These are phyloP conservation scores for Phaseolus coccineus DNA, from an alignment of 331 rosid species.

Conservation along the genomic window DNA sequence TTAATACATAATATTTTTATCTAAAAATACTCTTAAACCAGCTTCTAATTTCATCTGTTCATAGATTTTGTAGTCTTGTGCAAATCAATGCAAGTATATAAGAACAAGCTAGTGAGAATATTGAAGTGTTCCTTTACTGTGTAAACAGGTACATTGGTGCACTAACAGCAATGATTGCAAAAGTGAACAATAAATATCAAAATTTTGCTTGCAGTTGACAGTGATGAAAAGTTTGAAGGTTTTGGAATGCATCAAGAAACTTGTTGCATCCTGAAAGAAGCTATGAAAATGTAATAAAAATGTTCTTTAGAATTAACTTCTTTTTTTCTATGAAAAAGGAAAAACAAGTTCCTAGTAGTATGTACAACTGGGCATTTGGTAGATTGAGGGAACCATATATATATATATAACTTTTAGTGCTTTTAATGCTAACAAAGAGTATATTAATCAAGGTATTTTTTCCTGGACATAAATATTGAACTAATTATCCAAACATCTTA, in stretches of 20 bases:
- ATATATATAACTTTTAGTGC: no score
- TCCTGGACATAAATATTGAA: no score
- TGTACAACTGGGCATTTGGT: slow-evolving; percentile 4
- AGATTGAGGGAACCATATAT: background rate
- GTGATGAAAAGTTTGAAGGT: slow-evolving; percentile 38
- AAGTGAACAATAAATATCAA: slow-evolving; percentile 36
- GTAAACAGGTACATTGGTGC: slow-evolving; percentile 51
- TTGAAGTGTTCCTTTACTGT: background rate
- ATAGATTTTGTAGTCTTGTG: no score
- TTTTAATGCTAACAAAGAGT: no score
- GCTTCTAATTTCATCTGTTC: background rate
- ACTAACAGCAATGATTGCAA: slow-evolving; percentile 39
- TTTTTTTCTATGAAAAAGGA: background rate
- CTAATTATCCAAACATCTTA: no score
- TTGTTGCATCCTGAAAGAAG: slow-evolving; percentile 31
- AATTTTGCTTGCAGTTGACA: slow-evolving; percentile 39
- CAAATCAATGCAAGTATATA: background rate
- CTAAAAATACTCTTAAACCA: background rate
- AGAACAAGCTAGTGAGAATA: background rate
- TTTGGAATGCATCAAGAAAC: slow-evolving; percentile 29
- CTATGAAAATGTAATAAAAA: slow-evolving; percentile 16
- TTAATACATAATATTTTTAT: no score
- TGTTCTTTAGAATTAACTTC: slow-evolving; percentile 37
- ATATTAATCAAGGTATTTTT: no score
- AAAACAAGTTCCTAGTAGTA: background rate